These are phyloP conservation scores for Pyrus betulifolia DNA, from an alignment of 306 rosid species.

Conservation along the genomic window DNA sequence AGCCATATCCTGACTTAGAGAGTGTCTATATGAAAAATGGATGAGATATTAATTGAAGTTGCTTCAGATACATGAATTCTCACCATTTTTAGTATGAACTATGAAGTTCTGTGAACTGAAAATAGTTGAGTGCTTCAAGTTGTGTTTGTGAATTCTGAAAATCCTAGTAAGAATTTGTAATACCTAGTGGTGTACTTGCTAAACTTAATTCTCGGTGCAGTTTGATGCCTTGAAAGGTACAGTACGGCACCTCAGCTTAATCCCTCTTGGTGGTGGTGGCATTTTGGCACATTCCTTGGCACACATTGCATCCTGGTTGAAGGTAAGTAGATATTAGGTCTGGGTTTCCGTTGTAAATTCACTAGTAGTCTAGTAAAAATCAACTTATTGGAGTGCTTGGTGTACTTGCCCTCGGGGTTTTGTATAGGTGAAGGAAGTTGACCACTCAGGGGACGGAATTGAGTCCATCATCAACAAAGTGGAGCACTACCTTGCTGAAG, in stretches of 20 bases:
- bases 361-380: neutral
- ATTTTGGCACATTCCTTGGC: conserved; percentile 77
- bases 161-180: neutral
- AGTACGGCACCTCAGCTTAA: conserved; percentile 60
- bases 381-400: conserved; percentile 1
- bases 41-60: neutral
- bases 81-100: neutral
- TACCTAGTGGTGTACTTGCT: conserved; percentile 3
- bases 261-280: conserved; percentile 85
- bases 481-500: conserved; percentile 71
- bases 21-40: neutral
- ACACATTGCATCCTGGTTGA: conserved; percentile 70
- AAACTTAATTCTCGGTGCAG: conserved; percentile 43
- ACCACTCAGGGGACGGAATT: conserved; percentile 72
- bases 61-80: neutral
- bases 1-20: neutral
- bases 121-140: neutral
- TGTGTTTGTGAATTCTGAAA: conserved; percentile 2
- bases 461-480: conserved; percentile 79
- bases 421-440: conserved; percentile 65
- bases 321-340: conserved; percentile 42
- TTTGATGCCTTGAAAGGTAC: conserved; percentile 71
- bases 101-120: neutral
- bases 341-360: neutral
- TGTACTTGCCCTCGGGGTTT: conserved; percentile 18